Evolutionary conservation across 2,329 filamentous ascomycete species (phyloP).

Genomic region (Colletotrichum chrysophilum): DNA sequence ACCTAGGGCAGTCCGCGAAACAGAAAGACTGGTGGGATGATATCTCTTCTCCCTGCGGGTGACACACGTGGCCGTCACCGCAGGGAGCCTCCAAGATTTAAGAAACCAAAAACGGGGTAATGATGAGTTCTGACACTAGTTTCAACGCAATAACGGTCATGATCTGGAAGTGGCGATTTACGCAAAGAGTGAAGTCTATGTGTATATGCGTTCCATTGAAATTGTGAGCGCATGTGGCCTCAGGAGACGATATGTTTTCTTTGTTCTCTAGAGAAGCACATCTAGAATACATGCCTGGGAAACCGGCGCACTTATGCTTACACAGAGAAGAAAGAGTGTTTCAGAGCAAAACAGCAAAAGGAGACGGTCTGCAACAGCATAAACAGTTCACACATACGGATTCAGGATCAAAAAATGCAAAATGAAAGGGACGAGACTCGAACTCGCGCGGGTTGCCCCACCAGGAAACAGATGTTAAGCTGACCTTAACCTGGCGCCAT

Average conservation of each 20-base stretch:
- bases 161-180: neutral
- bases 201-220: neutral
- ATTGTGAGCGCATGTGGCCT: neutral
- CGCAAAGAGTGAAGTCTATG: neutral
- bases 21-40: conserved; percentile 12
- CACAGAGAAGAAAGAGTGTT: neutral
- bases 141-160: conserved; percentile 4
- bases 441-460: conserved; percentile 23
- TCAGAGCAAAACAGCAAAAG: neutral
- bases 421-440: conserved; percentile 23
- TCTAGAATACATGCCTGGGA: neutral
- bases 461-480: conserved; percentile 23
- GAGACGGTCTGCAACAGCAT: neutral
- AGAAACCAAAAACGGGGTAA: conserved; percentile 14
- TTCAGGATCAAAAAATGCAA: neutral
- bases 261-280: neutral
- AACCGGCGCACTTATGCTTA: neutral
- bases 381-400: neutral
- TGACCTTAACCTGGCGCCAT: conserved; percentile 23
- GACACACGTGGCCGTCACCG: neutral
- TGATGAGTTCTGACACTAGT: conserved; percentile 17
- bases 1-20: conserved; percentile 23
- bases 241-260: neutral
- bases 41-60: neutral
- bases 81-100: conserved; percentile 4